Conservation (phyloP, 768 basidiomycete genomes). For the Psilocybe cubensis region DNA sequence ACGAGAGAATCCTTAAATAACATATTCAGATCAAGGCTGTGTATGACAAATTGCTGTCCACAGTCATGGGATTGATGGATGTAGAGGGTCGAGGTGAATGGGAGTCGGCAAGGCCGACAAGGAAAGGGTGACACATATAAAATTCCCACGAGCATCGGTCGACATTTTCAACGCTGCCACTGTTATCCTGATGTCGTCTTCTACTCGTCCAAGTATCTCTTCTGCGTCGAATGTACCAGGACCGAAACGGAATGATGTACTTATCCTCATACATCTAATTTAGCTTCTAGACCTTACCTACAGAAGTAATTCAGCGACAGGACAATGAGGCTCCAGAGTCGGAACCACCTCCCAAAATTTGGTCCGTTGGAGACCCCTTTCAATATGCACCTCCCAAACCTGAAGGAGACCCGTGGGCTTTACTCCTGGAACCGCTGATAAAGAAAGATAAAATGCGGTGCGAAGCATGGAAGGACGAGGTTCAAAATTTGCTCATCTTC, state of each 20-base stretch:
- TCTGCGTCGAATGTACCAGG: too few species aligned
- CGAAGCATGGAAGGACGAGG: constrained; percentile 18
- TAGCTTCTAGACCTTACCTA: background rate
- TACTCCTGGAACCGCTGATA: background rate
- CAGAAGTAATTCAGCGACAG: background rate
- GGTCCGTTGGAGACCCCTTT: background rate
- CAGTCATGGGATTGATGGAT: background rate
- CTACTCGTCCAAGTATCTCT: too few species aligned
- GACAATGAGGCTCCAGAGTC: background rate
- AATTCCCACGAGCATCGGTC: background rate
- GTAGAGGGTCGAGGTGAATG: background rate
- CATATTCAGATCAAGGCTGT: background rate
- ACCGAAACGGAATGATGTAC: too few species aligned
- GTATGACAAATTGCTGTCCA: background rate
- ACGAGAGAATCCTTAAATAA: background rate
- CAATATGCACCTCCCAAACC: constrained; percentile 7
- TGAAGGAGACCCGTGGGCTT: constrained; percentile 10
- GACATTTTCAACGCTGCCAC: too few species aligned
- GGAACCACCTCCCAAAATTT: background rate
- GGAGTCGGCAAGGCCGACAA: too few species aligned
- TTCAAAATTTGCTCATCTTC: constrained; percentile 24
- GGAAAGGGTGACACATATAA: background rate
- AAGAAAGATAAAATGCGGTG: constrained; percentile 11
- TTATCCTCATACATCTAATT: too few species aligned
- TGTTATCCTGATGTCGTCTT: too few species aligned